Conservation (phyloP, 345 rosid species). For the Leavenworthia alabamica region DNA sequence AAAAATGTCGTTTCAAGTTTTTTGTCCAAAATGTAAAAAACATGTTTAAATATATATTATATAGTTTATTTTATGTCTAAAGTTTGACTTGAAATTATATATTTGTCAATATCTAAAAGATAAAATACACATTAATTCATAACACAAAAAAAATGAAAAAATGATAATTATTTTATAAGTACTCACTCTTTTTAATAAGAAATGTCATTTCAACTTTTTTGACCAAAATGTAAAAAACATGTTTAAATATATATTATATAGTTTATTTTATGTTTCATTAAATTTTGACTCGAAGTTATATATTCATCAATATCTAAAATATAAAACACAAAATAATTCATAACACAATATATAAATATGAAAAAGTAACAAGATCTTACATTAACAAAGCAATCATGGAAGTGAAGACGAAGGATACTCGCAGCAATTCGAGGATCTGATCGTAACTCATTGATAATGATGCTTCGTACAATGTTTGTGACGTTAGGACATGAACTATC, state of each 20-base stretch:
- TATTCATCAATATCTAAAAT: background rate
- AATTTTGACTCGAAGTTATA: background rate
- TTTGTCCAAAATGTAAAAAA: background rate
- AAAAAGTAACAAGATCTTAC: slow-evolving; percentile 25
- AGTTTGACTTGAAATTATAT: background rate
- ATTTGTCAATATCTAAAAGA: background rate
- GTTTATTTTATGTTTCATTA: background rate
- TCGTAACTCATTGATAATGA: slow-evolving; percentile 37
- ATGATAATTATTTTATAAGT: background rate
- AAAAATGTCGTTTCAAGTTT: background rate
- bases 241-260: background rate
- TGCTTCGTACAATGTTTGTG: slow-evolving; percentile 37
- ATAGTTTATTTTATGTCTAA: background rate
- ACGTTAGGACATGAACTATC: slow-evolving; percentile 45
- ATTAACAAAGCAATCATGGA: slow-evolving; percentile 60
- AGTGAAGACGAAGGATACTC: slow-evolving; percentile 54
- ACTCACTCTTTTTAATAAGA: background rate
- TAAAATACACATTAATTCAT: background rate
- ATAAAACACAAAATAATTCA: background rate
- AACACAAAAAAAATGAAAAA: background rate
- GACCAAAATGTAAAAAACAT: background rate
- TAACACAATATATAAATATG: background rate
- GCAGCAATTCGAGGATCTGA: slow-evolving; percentile 48
- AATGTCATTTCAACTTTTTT: background rate
- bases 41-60: background rate